Evolutionary conservation across 139 green algal species (phyloP).

Genomic region (Volvox reticuliferus): DNA sequence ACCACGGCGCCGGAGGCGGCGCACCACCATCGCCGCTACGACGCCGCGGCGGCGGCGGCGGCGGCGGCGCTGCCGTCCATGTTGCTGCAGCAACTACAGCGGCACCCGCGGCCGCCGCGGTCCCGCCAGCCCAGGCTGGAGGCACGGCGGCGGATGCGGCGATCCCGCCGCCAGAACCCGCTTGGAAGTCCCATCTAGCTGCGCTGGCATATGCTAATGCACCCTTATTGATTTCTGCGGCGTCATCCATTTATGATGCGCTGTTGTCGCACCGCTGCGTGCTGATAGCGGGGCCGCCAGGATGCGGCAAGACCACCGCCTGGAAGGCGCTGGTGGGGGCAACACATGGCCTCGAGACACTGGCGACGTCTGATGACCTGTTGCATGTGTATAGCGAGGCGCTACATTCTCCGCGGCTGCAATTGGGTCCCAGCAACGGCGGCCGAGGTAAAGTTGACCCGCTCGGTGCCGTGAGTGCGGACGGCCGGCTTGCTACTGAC

Average conservation of each 20-base stretch:
- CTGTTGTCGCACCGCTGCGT: conserved; percentile 7
- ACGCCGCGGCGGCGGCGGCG: neutral
- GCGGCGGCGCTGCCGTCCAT: neutral
- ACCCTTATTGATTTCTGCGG: neutral
- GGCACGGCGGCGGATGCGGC: too few species aligned
- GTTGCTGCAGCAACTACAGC: neutral
- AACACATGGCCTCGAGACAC: conserved; percentile 17
- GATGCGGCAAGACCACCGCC: conserved; percentile 49
- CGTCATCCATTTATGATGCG: conserved; percentile 31
- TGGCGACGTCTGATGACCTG: neutral
- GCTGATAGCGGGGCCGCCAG: conserved; percentile 48
- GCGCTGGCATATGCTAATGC: neutral
- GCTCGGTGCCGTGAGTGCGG: neutral
- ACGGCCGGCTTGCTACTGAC: conserved; percentile 1
- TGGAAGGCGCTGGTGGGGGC: conserved; percentile 51
- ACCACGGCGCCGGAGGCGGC: neutral
- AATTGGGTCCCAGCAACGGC: conserved; percentile 1
- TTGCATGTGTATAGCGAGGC: conserved; percentile 51
- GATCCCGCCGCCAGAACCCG: neutral
- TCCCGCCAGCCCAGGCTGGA: neutral
- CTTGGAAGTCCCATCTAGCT: neutral
- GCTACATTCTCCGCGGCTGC: conserved; percentile 6
- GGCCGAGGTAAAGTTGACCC: neutral
- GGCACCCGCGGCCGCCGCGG: neutral
- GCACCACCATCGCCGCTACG: neutral